Conservation (phyloP, 371 early-diverging fungal genomes). For the Mortierella polycephala region DNA sequence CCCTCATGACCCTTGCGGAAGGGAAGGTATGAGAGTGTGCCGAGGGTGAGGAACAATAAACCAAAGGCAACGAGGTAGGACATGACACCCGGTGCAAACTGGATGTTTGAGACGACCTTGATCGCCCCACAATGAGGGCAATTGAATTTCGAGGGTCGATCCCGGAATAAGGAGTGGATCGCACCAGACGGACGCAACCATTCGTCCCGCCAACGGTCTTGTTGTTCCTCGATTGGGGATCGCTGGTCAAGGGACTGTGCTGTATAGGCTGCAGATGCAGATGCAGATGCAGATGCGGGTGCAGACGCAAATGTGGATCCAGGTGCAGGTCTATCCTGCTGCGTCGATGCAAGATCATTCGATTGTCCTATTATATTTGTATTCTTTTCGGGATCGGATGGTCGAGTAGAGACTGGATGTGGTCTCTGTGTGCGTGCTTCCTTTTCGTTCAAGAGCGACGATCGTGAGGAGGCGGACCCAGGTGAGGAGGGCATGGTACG, state of each 20-base stretch:
- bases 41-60: constrained; percentile 41
- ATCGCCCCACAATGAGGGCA: constrained; percentile 46
- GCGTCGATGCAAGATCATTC: too few relatives aligned
- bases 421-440: neutral
- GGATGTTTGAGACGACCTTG: constrained; percentile 37
- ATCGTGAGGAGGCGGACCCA: constrained; percentile 1
- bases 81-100: constrained; percentile 47
- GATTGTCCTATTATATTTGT: too few relatives aligned
- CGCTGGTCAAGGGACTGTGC: neutral
- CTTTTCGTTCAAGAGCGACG: constrained; percentile 8
- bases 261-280: too few relatives aligned
- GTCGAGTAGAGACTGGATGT: neutral
- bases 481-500: constrained; percentile 1
- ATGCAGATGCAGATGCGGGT: neutral
- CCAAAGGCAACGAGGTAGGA: constrained; percentile 48
- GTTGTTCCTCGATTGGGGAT: constrained; percentile 31
- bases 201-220: constrained; percentile 43
- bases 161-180: constrained; percentile 39
- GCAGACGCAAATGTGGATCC: neutral
- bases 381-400: constrained; percentile 3
- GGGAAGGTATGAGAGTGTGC: constrained; percentile 35
- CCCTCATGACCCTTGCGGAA: constrained; percentile 47
- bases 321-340: neutral
- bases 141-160: constrained; percentile 46
- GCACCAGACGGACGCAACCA: constrained; percentile 51